Base-by-base conservation (phyloP, 345 rosid species). In the Euphorbia lathyris region DNA sequence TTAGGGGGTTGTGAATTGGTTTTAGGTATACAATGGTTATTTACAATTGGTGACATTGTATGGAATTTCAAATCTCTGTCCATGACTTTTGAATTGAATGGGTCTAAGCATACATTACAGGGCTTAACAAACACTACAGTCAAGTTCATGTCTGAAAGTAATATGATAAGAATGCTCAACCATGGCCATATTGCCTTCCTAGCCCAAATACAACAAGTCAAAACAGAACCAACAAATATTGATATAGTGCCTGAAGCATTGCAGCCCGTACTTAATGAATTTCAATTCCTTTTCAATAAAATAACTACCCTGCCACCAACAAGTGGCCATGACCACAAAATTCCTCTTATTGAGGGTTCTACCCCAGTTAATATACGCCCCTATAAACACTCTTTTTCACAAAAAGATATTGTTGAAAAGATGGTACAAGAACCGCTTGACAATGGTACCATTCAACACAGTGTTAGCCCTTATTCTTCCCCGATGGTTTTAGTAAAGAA, bases 401-500 rank as follows among this genome's bases (percentile, higher is more conserved):
- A 63, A 11, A 40, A 63, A 23, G n/a, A 17, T 38, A 50, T 0
- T 0, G 20, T 63, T 1, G 51, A 63, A 20, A 63, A 40, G 5
- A 38, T 36, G 29, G n/a, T 23, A 0, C 27, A 22, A 9, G 66
- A 63, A 5, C 6, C 38, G 51, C 19, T 63, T 1, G 16, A 63
- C 0, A 17, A 2, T 3, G 51, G 51, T 2, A 19, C 20, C 17
- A 63, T 63, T 0, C 26, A 22, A 20, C 51, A 13, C 16, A 63
- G 51, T 23, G 17, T 20, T 0, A 63, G 66, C 9, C 66, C 66
- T 2, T 63, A 9, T 40, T 20, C 50, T 4, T 36, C 59, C 0
- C 59, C 57, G 25, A 22, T 65, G 5, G 20, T 65, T 1, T 45
- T 65, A 34, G 69, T 65, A 0, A 65, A 65, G 25, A 65, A 65